A percentile compares a stretch with the other conserved stretches of the same genome.
These are phyloP conservation scores for Hymenotorrendiella dingleyae DNA, from an alignment of 2,329 filamentous ascomycete species.

Conservation along the genomic window DNA sequence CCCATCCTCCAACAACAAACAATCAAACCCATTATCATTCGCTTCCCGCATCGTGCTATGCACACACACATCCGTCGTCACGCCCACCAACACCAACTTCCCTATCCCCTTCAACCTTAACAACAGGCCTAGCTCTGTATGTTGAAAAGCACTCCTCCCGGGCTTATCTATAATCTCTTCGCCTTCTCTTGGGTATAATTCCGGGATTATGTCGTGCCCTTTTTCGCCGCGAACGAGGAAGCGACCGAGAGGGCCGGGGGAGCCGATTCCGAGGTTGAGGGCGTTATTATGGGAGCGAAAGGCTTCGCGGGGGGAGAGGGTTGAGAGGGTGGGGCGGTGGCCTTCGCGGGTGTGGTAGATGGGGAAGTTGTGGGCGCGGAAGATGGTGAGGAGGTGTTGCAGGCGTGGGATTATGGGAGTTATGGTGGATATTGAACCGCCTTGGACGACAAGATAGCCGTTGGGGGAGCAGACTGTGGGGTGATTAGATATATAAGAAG, in stretches of 20 bases:
- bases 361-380: constrained; percentile 35
- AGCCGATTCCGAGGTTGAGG: constrained; percentile 42
- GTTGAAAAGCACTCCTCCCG: constrained; percentile 30
- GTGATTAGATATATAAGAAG: background rate
- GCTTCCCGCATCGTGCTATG: constrained; percentile 32
- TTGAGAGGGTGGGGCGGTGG: constrained; percentile 49
- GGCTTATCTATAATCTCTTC: constrained; percentile 33
- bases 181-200: constrained; percentile 22
- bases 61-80: constrained; percentile 22
- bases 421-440: constrained; percentile 36
- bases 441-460: constrained; percentile 45
- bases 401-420: constrained; percentile 40
- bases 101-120: constrained; percentile 28
- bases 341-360: constrained; percentile 47
- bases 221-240: constrained; percentile 51
- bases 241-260: constrained; percentile 50
- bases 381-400: constrained; percentile 35
- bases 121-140: constrained; percentile 35
- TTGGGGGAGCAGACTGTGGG: constrained; percentile 35
- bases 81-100: constrained; percentile 24
- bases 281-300: constrained; percentile 47
- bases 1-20: constrained; percentile 29
- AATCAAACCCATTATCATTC: constrained; percentile 31
- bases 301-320: constrained; percentile 47
- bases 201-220: constrained; percentile 51